Base-by-base conservation (phyloP, 306 rosid species). In the Malus orientalis region DNA sequence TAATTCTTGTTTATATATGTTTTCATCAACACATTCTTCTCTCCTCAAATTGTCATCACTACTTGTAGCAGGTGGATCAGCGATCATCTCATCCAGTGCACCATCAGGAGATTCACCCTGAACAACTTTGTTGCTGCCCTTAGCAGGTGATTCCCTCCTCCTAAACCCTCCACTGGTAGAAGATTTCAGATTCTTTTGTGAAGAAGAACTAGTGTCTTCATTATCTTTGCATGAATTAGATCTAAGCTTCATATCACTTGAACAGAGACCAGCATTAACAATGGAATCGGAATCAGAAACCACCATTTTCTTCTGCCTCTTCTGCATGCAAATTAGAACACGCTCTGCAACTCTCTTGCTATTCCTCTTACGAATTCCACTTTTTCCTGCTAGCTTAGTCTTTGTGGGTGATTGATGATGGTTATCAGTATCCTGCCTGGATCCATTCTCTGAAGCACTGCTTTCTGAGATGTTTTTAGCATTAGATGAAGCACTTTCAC, bases 341-440 rank as follows among this genome's bases (percentile, higher is more conserved):
- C 93, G 96, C 77, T 92, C 98, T 16, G 97, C 98, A 83, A 91
- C 99, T 76, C 97, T 88, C 82, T 92, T 96, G 84, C 98, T 96
- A 83, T 96, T 96, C 85, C 99, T 87, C 86, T 92, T 92, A 55
- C 80, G 85, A 61, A 81, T 67, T 84, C 85, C 96, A 78, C 83
- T 76, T 74, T 80, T 88, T 73, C 92, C 96, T 67, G 70, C 79
- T 45, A 86, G 64, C 77, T 88, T 92, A 60, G 84, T 47, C 87
- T 91, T 92, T 67, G 86, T 84, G 27, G 88, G 84, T 23, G 88
- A 71, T 66, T 86, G 80, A 16, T 76, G 90, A 80, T 86, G 89
- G 70, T 79, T 80, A 65, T 87, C 70, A 80, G 76, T 78, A 57
- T 88, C 96, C 78, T 87, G 85, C 76, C 91, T 91, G 13, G 82